Evolutionary conservation across 495 filamentous ascomycete genomes (phyloP).

Genomic region (Penicillium fimorum): DNA sequence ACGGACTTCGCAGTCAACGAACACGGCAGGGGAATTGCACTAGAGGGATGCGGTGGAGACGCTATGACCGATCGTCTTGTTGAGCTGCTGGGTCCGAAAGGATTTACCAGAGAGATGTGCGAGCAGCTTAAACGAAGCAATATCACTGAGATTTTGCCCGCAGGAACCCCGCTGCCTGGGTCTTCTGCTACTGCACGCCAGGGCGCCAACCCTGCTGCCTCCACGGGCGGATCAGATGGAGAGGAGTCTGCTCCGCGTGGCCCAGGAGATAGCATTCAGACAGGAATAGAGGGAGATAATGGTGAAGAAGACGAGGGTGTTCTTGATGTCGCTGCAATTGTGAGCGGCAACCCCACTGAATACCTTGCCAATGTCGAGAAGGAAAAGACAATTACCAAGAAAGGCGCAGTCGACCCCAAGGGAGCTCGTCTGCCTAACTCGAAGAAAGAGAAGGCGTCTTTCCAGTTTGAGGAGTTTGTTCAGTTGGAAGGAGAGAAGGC

Average conservation of each 20-base stretch:
- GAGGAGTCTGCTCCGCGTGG: conserved; percentile 44
- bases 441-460: conserved; percentile 70
- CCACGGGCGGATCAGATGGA: conserved; percentile 49
- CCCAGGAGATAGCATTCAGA: conserved; percentile 52
- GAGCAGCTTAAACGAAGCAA: conserved; percentile 89
- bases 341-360: conserved; percentile 89
- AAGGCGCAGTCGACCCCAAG: conserved; percentile 49
- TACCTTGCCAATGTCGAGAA: conserved; percentile 89
- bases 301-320: conserved; percentile 72
- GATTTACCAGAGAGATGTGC: conserved; percentile 82
- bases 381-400: conserved; percentile 73
- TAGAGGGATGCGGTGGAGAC: conserved; percentile 79
- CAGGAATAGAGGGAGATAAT: conserved; percentile 42
- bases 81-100: conserved; percentile 64
- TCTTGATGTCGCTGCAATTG: conserved; percentile 90
- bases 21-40: conserved; percentile 56
- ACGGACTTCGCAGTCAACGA: conserved; percentile 70
- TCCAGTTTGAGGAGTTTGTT: conserved; percentile 78
- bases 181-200: conserved; percentile 46
- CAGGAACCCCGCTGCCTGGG: conserved; percentile 58
- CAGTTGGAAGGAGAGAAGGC: conserved; percentile 49
- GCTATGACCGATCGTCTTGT: conserved; percentile 77
- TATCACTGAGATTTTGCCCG: conserved; percentile 84
- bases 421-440: conserved; percentile 75
- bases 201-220: conserved; percentile 60